phyloP scores from a whole-genome alignment of 108 stramenopile species.

The Mediolabrus comicus region DNA sequence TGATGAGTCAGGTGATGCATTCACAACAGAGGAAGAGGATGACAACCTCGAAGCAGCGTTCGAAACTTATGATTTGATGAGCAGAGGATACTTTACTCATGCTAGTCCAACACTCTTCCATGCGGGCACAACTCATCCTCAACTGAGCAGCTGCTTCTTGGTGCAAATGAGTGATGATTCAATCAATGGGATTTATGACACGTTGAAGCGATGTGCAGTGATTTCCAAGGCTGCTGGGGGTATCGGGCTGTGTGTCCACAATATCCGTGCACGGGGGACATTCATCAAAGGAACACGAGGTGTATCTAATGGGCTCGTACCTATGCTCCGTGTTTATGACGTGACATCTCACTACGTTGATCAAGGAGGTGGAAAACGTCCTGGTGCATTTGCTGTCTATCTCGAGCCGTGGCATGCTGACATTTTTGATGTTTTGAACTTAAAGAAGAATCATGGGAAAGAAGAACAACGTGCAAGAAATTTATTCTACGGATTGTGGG shows the following conservation, averaged over 20 bases:
- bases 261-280: conserved; percentile 92
- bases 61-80: conserved; percentile 95
- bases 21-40: conserved; percentile 48
- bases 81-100: conserved; percentile 92
- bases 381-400: conserved; percentile 96
- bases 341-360: conserved; percentile 96
- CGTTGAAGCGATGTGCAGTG: conserved; percentile 91
- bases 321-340: conserved; percentile 98
- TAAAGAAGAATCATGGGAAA: conserved; percentile 97
- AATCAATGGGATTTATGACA: conserved; percentile 96
- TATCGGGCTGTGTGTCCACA: conserved; percentile 94
- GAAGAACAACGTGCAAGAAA: conserved; percentile 95
- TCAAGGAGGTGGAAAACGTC: conserved; percentile 97
- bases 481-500: conserved; percentile 97
- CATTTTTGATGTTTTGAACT: conserved; percentile 89
- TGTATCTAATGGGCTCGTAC: conserved; percentile 94
- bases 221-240: conserved; percentile 96
- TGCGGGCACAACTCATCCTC: conserved; percentile 94
- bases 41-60: conserved; percentile 80
- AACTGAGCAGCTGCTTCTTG: conserved; percentile 93
- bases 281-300: conserved; percentile 94
- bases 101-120: conserved; percentile 98
- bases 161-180: conserved; percentile 96
- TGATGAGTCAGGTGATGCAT: neutral
- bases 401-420: conserved; percentile 98